phyloP scores from a whole-genome alignment of 345 rosid genomes.

The Diplotaxis tenuifolia region DNA sequence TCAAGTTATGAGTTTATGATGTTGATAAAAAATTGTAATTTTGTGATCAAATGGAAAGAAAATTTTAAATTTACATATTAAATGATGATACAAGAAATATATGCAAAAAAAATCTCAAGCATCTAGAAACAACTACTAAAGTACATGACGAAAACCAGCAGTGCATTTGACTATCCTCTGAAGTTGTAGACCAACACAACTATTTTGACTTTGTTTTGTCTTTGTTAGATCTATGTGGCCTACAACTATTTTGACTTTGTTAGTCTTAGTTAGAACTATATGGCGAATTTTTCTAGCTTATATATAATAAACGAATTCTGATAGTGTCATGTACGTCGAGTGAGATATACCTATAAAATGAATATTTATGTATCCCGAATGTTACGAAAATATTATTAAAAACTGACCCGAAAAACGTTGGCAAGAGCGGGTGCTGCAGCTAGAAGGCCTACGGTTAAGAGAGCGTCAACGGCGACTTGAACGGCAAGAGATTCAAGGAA shows the following conservation, averaged over 20 bases:
- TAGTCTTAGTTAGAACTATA: slow-evolving; percentile 22
- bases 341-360: slow-evolving; percentile 3
- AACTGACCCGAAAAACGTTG: slow-evolving; percentile 70
- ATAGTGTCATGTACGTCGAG: slow-evolving; percentile 1
- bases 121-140: slow-evolving; percentile 8
- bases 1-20: slow-evolving; percentile 21
- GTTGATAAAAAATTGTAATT: neutral
- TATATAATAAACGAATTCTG: neutral
- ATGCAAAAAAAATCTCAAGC: slow-evolving; percentile 25
- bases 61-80: neutral
- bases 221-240: slow-evolving; percentile 14
- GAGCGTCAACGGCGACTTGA: slow-evolving; percentile 66
- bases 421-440: slow-evolving; percentile 71
- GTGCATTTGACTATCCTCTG: slow-evolving; percentile 33
- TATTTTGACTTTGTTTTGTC: slow-evolving; percentile 34
- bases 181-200: slow-evolving; percentile 24
- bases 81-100: neutral
- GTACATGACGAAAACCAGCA: slow-evolving; percentile 29
- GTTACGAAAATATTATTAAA: neutral
- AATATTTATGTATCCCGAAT: neutral
- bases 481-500: slow-evolving; percentile 80
- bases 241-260: slow-evolving; percentile 39
- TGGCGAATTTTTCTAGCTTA: slow-evolving; percentile 1
- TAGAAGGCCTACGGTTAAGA: slow-evolving; percentile 55
- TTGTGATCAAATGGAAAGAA: neutral